Conservation (phyloP, 257 asterid species). For the Euphrasia confusa region DNA sequence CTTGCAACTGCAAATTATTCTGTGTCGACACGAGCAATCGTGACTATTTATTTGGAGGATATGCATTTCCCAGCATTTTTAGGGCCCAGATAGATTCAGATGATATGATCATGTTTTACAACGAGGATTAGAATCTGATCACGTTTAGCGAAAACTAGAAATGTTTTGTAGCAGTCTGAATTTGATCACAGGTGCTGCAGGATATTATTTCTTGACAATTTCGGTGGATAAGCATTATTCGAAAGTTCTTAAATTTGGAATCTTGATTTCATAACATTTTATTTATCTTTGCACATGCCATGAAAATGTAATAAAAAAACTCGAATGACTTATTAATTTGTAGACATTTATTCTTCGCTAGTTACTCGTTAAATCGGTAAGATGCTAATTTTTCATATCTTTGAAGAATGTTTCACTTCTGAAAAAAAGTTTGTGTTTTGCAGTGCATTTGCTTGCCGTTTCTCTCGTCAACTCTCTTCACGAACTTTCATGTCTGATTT, state of each 20-base stretch:
- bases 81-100: constrained; percentile 1
- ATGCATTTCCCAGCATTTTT: background rate
- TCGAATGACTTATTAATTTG: background rate
- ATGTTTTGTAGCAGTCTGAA: background rate
- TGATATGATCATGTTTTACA: constrained; percentile 1
- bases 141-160: background rate
- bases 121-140: background rate
- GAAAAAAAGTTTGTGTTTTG: constrained; percentile 2
- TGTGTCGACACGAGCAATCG: background rate
- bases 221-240: background rate
- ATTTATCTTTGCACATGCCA: background rate
- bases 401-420: constrained; percentile 11
- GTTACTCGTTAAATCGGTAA: background rate
- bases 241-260: background rate
- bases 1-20: background rate
- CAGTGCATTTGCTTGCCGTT: constrained; percentile 18
- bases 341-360: background rate
- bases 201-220: no score
- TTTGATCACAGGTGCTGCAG: no score
- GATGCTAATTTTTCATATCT: no score
- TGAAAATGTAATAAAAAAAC: background rate
- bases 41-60: background rate
- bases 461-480: constrained; percentile 33
- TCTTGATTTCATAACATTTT: background rate
- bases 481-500: constrained; percentile 80